Conservation (phyloP, 2,329 filamentous ascomycete species). For the Neofusicoccum sp. region DNA sequence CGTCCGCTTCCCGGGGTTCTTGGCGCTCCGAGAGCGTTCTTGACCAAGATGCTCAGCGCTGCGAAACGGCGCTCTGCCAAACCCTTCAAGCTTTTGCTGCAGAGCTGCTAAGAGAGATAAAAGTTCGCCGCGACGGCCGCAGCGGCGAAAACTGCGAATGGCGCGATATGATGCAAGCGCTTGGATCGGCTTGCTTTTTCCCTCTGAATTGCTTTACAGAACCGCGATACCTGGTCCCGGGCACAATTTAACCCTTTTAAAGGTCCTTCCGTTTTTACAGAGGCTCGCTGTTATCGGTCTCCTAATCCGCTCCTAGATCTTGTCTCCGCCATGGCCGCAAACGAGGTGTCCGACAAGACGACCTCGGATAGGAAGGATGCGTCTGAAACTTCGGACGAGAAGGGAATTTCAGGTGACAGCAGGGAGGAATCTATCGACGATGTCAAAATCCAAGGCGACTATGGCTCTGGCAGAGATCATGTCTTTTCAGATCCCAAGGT, state of each 20-base stretch:
- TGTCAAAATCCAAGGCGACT: not conserved
- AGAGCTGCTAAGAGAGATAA: not conserved
- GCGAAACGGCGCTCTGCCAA: not conserved
- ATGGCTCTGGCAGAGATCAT: constrained; percentile 8
- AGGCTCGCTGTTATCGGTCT: not conserved
- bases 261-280: not conserved
- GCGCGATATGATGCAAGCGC: constrained; percentile 16
- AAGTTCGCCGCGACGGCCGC: not conserved
- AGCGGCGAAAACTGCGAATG: not conserved
- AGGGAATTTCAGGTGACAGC: not conserved
- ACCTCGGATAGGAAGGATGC: not conserved
- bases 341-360: not conserved
- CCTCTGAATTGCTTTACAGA: not conserved
- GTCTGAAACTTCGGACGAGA: not conserved
- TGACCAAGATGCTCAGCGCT: not conserved
- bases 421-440: constrained; percentile 1
- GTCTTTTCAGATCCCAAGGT: constrained; percentile 54
- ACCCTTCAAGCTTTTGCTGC: constrained; percentile 4
- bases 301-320: not conserved
- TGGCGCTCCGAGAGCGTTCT: constrained; percentile 3
- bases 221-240: not conserved
- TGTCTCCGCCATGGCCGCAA: not conserved
- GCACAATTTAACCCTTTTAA: not conserved
- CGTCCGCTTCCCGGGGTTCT: not conserved
- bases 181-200: not conserved